Conservation (phyloP, 306 rosid genomes). For the Parietaria judaica region DNA sequence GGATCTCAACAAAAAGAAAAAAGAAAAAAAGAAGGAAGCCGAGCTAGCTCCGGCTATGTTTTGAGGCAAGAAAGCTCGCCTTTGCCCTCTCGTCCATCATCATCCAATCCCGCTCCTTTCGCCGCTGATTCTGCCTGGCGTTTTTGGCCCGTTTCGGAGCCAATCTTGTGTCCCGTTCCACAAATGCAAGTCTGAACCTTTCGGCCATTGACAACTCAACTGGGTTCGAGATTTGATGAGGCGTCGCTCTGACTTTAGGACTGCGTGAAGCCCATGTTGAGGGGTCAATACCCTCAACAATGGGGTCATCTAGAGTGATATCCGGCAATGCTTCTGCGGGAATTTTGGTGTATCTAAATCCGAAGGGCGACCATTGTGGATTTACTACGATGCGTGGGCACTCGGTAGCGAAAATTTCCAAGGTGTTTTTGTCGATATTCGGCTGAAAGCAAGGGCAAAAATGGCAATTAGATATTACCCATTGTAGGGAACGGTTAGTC, state of each 20-base stretch:
- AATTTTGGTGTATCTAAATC: conserved; percentile 48
- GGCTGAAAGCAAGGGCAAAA: conserved; percentile 43
- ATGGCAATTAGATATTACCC: neutral
- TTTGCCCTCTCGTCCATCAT: conserved; percentile 61
- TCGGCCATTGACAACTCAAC: conserved; percentile 74
- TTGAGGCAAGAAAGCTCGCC: conserved; percentile 67
- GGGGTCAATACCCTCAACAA: conserved; percentile 57
- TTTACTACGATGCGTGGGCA: conserved; percentile 77
- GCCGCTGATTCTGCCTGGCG: conserved; percentile 81
- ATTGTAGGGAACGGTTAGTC: too few species aligned
- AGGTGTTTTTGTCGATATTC: conserved; percentile 51
- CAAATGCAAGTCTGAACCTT: conserved; percentile 83
- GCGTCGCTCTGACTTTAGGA: conserved; percentile 20
- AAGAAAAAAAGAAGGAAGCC: neutral
- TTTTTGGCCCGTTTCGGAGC: conserved; percentile 92
- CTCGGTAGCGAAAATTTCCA: conserved; percentile 50
- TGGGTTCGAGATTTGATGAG: conserved; percentile 25
- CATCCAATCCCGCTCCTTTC: conserved; percentile 63
- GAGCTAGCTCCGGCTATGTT: conserved; percentile 27
- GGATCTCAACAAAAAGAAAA: neutral
- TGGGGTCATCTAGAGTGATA: conserved; percentile 40
- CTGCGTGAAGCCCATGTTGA: conserved; percentile 63
- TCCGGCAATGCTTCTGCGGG: conserved; percentile 66
- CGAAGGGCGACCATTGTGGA: conserved; percentile 65
- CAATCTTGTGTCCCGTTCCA: conserved; percentile 71